Percentiles rank a stretch among this genome's conserved stretches.
These are phyloP conservation scores for Mortierella sp. DNA, from an alignment of 371 early-diverging fungal species.

Conservation along the genomic window DNA sequence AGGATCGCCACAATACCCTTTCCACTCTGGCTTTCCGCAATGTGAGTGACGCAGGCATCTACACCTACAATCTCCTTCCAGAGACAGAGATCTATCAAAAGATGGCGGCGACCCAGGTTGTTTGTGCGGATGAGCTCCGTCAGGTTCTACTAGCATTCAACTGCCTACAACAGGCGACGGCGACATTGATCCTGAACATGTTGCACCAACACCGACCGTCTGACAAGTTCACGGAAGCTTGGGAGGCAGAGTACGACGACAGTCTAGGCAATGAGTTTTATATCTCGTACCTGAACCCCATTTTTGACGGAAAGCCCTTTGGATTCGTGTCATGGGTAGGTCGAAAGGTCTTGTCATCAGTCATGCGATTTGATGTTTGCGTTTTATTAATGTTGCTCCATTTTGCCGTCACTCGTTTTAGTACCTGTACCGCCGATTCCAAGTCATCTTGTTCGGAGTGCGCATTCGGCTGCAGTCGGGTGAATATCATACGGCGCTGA, in stretches of 20 bases:
- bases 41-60: constrained; percentile 60
- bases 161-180: constrained; percentile 74
- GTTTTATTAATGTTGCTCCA: not conserved
- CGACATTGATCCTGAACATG: constrained; percentile 76
- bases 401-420: not conserved
- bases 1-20: constrained; percentile 70
- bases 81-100: constrained; percentile 77
- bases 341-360: not conserved
- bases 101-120: constrained; percentile 69
- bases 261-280: constrained; percentile 81
- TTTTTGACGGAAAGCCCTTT: constrained; percentile 70
- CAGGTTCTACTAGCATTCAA: constrained; percentile 78
- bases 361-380: not conserved
- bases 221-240: constrained; percentile 69
- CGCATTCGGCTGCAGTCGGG: constrained; percentile 58
- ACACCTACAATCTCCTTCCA: constrained; percentile 76
- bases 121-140: constrained; percentile 79
- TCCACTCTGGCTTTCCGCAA: constrained; percentile 52
- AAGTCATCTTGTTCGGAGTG: constrained; percentile 76
- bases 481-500: constrained; percentile 62
- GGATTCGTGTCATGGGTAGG: constrained; percentile 67
- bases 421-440: constrained; percentile 74
- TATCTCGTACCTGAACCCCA: constrained; percentile 61
- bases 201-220: constrained; percentile 71
- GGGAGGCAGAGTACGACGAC: constrained; percentile 84